phyloP scores from a whole-genome alignment of 331 rosid genomes.

The Cucumis variabilis region DNA sequence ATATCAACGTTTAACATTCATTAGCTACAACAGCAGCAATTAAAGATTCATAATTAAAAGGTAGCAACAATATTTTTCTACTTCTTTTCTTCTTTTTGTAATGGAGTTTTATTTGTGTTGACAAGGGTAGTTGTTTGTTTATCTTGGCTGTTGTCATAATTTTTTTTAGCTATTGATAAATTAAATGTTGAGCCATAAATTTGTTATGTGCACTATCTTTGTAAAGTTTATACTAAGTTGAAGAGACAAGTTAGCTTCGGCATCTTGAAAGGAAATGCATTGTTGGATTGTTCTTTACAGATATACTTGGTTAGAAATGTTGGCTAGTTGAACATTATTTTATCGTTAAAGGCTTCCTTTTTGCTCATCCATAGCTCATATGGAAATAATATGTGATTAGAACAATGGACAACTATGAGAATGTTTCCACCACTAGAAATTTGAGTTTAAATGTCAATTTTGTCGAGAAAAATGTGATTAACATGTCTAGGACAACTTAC shows the following conservation, averaged over 20 bases:
- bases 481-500: too few relatives aligned
- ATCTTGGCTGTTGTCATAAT: slow-evolving; percentile 10
- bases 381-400: slow-evolving; percentile 14
- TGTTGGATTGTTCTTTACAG: slow-evolving; percentile 55
- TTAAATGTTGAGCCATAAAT: slow-evolving; percentile 19
- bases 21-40: too few relatives aligned
- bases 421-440: too few relatives aligned
- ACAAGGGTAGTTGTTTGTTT: not conserved
- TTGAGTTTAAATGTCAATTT: too few relatives aligned
- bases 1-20: too few relatives aligned
- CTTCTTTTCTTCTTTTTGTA: slow-evolving; percentile 25
- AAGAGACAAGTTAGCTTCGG: slow-evolving; percentile 44
- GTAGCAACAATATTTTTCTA: slow-evolving; percentile 39
- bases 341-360: not conserved
- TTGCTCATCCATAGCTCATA: too few relatives aligned
- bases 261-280: slow-evolving; percentile 53
- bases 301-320: slow-evolving; percentile 40
- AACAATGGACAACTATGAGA: not conserved
- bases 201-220: slow-evolving; percentile 43
- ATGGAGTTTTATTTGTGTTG: not conserved
- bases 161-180: not conserved
- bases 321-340: slow-evolving; percentile 35
- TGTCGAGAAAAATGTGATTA: too few relatives aligned
- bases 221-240: slow-evolving; percentile 41
- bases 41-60: too few relatives aligned